Base-by-base conservation (phyloP, 192 early-diverging fungal species). In the Diversispora epigaea region DNA sequence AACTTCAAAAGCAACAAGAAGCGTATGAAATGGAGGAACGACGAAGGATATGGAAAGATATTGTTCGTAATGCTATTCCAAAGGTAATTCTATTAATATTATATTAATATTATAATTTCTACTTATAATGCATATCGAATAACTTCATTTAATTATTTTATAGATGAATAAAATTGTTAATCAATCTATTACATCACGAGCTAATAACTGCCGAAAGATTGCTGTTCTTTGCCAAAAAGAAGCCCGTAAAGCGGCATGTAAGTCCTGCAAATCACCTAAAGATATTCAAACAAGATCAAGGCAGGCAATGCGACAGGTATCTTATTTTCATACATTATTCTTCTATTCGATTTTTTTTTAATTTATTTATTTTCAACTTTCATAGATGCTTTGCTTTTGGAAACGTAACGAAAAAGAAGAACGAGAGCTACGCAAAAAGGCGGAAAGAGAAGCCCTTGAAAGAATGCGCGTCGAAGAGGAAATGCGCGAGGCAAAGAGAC, bases 321-420 rank as follows among this genome's bases (percentile, higher is more conserved):
- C 41, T 9, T 47, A n/a, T 0, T 68, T n/a, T 25, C 39, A 0
- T 21, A 21, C 44, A 15, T 70, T 4, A 41, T 44, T 54, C 40
- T 7, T 11, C 6, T 55, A 65, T n/a, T 22, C 1, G 11, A 47
- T 44, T 41, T 22, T 6, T 14, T 55, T 21, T 14, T 7, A 49
- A 9, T 4, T 10, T n/a, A 21, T 22, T 21, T n/a, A 63, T 19
- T 25, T 0, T 39, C 55, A n/a, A 6, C 49, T 50, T 9, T 60
- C 49, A 22, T 83, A 94, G 80, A 92, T 95, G 91, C 80, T 94
- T n/a, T 61, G 91, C 46, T 95, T 94, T 76, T 96, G 95, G 95
- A 94, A 94, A 75, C 86, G 90, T 57, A 91, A 96, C 77, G 95
- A 96, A 77, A 90, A 89, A 71, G 93, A 95, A 80, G 95, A 96